Conservation (phyloP, 2,329 filamentous ascomycete genomes). For the Simplicillium sp. region DNA sequence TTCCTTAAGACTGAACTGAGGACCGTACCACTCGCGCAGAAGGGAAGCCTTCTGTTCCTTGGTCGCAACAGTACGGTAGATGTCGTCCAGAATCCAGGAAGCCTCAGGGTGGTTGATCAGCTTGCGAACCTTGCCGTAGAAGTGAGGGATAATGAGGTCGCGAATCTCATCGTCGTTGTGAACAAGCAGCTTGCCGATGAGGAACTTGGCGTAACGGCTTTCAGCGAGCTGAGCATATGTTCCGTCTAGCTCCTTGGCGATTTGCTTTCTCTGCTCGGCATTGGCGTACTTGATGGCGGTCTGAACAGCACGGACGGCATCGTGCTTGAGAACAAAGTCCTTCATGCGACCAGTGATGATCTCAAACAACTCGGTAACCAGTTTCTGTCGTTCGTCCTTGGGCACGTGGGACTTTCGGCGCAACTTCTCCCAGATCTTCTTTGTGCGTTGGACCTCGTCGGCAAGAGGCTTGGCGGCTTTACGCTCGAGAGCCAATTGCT, state of each 20-base stretch:
- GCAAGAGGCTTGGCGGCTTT: slow-evolving; percentile 90
- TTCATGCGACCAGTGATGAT: slow-evolving; percentile 88
- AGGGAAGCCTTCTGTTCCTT: slow-evolving; percentile 77
- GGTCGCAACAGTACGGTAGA: slow-evolving; percentile 83
- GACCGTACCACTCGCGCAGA: slow-evolving; percentile 90
- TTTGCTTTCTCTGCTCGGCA: slow-evolving; percentile 72
- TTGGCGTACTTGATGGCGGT: slow-evolving; percentile 95
- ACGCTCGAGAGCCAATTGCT: slow-evolving; percentile 75
- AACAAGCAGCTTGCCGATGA: slow-evolving; percentile 93
- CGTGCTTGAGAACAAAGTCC: slow-evolving; percentile 97
- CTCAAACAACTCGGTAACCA: slow-evolving; percentile 81
- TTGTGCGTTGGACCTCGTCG: slow-evolving; percentile 77
- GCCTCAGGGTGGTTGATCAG: slow-evolving; percentile 94
- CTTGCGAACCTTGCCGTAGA: slow-evolving; percentile 86
- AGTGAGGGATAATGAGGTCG: slow-evolving; percentile 84
- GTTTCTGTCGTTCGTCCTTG: slow-evolving; percentile 74
- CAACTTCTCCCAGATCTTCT: slow-evolving; percentile 94
- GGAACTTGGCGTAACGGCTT: slow-evolving; percentile 94
- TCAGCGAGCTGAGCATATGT: slow-evolving; percentile 79
- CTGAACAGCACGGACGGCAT: slow-evolving; percentile 92
- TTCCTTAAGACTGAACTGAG: slow-evolving; percentile 80
- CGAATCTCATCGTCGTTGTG: slow-evolving; percentile 81
- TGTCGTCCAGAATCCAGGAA: slow-evolving; percentile 95
- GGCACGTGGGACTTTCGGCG: slow-evolving; percentile 90
- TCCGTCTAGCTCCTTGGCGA: slow-evolving; percentile 77